A percentile compares a stretch with the other conserved stretches of the same genome.
Evolutionary conservation across 1,139 yeast genomes (phyloP).

Genomic region (Meyerozyma elateridarum): DNA sequence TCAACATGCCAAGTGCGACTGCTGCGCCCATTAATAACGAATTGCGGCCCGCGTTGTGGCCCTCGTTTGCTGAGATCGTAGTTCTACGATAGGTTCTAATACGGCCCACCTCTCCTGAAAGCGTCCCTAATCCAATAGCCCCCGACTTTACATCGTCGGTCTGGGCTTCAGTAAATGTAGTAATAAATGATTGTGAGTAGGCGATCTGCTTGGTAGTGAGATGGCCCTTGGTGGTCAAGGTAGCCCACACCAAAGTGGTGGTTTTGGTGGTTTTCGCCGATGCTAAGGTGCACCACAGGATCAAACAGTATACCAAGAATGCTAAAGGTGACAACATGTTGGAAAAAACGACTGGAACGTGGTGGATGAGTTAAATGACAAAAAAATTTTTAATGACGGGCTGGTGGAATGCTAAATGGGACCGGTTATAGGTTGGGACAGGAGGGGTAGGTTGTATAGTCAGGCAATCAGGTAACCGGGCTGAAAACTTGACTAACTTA

Average conservation of each 20-base stretch:
- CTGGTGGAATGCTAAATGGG: too few relatives aligned
- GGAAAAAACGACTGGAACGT: too few relatives aligned
- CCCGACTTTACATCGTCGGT: constrained; percentile 24
- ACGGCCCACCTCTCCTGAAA: constrained; percentile 54
- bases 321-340: too few relatives aligned
- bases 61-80: constrained; percentile 16
- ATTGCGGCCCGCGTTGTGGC: constrained; percentile 8
- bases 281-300: too few relatives aligned
- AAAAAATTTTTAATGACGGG: too few relatives aligned
- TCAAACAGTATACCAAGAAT: too few relatives aligned
- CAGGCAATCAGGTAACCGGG: too few relatives aligned
- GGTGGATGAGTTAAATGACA: too few relatives aligned
- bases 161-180: constrained; percentile 19
- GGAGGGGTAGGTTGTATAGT: too few relatives aligned
- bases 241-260: constrained; percentile 27
- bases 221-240: constrained; percentile 30
- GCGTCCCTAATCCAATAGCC: constrained; percentile 47
- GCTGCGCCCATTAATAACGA: constrained; percentile 13
- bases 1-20: constrained; percentile 9
- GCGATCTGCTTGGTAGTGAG: constrained; percentile 23
- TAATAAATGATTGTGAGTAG: constrained; percentile 30
- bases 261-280: not conserved
- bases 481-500: too few relatives aligned
- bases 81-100: constrained; percentile 39
- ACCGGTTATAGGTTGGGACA: too few relatives aligned